A percentile compares a stretch with the other conserved stretches of the same genome.
These are phyloP conservation scores for Yamadazyma conglobata DNA, from an alignment of 1,139 yeast species.

Conservation along the genomic window DNA sequence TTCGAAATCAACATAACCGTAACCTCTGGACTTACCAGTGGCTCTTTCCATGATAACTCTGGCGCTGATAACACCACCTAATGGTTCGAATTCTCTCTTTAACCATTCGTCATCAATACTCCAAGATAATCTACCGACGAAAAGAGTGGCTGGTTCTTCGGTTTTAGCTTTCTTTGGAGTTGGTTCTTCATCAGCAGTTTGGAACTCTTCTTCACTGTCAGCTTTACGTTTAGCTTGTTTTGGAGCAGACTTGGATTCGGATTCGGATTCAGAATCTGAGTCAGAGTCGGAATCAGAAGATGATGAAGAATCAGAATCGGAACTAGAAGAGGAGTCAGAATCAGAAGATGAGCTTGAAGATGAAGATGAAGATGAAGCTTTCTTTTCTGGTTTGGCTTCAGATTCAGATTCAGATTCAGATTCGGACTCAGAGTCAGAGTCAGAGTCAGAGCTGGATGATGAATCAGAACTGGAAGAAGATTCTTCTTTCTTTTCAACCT, in stretches of 20 bases:
- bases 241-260: conserved; percentile 17
- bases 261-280: conserved; percentile 29
- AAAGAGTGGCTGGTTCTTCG: conserved; percentile 77
- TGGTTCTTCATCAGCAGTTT: conserved; percentile 31
- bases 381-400: conserved; percentile 7
- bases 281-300: conserved; percentile 26
- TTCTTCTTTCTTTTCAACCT: conserved; percentile 23
- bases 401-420: conserved; percentile 13
- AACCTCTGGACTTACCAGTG: conserved; percentile 93
- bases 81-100: conserved; percentile 74
- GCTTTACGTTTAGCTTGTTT: conserved; percentile 32
- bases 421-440: conserved; percentile 14
- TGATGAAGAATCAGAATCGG: conserved; percentile 20
- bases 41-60: conserved; percentile 93
- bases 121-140: conserved; percentile 98
- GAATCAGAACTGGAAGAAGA: conserved; percentile 17
- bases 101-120: conserved; percentile 94
- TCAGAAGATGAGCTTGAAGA: conserved; percentile 5
- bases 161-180: conserved; percentile 33
- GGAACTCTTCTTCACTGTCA: conserved; percentile 25
- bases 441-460: conserved; percentile 18
- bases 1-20: conserved; percentile 95
- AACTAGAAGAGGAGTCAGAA: conserved; percentile 13
- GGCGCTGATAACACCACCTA: conserved; percentile 81
- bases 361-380: conserved; percentile 18